Evolutionary conservation across 208 protist species (phyloP).

Genomic region (Crithidia mellificae): DNA sequence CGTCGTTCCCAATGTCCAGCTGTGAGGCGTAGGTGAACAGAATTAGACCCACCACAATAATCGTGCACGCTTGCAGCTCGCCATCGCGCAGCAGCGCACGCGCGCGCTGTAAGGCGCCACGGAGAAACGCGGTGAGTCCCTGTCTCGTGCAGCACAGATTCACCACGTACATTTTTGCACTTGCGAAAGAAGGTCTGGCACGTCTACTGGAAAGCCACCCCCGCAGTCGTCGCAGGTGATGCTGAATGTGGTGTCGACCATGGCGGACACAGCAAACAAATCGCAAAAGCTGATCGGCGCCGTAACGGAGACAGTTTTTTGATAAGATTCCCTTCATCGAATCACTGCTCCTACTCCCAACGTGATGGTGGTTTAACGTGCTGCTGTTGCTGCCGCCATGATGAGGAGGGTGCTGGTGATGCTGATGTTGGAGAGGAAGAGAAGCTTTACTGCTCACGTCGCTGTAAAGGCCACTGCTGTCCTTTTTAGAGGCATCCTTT

Average conservation of each 20-base stretch:
- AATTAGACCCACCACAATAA: conserved; percentile 46
- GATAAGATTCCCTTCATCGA: background rate
- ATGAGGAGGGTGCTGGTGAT: too few species aligned
- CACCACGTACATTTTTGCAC: background rate
- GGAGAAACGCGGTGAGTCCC: background rate
- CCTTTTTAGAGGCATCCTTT: too few species aligned
- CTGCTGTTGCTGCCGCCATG: too few species aligned
- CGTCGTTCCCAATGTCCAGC: background rate
- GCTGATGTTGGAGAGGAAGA: too few species aligned
- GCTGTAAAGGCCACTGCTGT: too few species aligned
- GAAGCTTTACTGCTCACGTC: too few species aligned
- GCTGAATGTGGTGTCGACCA: background rate
- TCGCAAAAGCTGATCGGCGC: background rate
- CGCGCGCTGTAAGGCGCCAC: background rate
- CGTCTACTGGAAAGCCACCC: background rate
- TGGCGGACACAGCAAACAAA: background rate
- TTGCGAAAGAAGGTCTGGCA: background rate
- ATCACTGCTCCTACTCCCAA: background rate
- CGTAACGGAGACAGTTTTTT: background rate
- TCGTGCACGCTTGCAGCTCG: conserved; percentile 37
- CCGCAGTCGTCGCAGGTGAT: background rate
- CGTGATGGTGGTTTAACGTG: background rate
- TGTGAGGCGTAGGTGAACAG: conserved; percentile 44
- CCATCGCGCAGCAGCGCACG: background rate
- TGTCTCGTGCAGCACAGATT: background rate